These are phyloP conservation scores for Beauveria asiatica DNA, from an alignment of 2,329 filamentous ascomycete species.

Conservation along the genomic window DNA sequence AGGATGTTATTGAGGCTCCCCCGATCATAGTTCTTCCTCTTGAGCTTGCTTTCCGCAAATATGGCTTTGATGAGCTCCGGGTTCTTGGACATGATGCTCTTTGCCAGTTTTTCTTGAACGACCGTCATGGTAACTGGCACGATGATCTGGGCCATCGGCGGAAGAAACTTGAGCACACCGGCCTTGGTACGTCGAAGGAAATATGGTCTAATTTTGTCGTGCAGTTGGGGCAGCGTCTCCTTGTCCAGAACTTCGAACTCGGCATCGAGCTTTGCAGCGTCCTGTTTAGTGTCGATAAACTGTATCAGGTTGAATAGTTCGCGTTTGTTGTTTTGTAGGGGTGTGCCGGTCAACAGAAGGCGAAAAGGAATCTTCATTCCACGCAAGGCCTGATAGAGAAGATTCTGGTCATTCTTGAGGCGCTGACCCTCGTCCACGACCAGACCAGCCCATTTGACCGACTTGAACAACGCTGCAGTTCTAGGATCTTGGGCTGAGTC, in stretches of 20 bases:
- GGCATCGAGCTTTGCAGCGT: constrained; percentile 66
- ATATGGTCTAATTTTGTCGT: constrained; percentile 70
- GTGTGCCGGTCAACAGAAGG: constrained; percentile 81
- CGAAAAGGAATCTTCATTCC: constrained; percentile 74
- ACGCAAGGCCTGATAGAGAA: constrained; percentile 67
- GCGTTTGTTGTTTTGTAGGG: constrained; percentile 88
- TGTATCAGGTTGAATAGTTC: constrained; percentile 96
- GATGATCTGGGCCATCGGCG: constrained; percentile 90
- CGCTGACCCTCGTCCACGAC: constrained; percentile 94
- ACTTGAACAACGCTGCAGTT: constrained; percentile 56
- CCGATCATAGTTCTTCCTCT: constrained; percentile 55
- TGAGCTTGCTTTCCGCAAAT: constrained; percentile 61
- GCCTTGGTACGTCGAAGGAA: constrained; percentile 74
- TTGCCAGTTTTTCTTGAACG: constrained; percentile 88
- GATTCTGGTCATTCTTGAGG: constrained; percentile 83
- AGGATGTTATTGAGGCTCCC: constrained; percentile 87
- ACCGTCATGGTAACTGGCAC: constrained; percentile 91
- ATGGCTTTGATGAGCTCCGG: constrained; percentile 82
- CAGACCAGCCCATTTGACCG: constrained; percentile 75
- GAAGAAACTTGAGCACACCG: constrained; percentile 83
- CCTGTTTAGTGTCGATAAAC: constrained; percentile 67
- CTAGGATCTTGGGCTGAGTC: constrained; percentile 73
- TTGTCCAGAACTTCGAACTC: constrained; percentile 71
- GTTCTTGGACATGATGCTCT: constrained; percentile 86
- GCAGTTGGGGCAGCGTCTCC: constrained; percentile 72